Percentiles rank a stretch among this genome's conserved stretches.
Evolutionary conservation across 2,329 filamentous ascomycete species (phyloP).

Genomic region (Botrytis porri): DNA sequence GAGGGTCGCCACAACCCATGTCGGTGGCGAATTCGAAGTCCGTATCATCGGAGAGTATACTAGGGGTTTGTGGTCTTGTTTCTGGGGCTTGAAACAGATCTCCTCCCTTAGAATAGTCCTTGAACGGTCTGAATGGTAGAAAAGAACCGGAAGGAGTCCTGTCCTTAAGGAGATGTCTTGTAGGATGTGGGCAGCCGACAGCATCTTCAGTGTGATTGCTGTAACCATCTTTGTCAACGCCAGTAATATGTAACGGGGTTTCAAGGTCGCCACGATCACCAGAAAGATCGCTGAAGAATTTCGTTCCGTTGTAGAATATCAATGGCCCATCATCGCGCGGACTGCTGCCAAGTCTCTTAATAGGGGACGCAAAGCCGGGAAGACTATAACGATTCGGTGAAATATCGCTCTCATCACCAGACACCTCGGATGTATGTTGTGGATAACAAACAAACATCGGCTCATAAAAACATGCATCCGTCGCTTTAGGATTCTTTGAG

Average conservation of each 20-base stretch:
- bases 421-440: slow-evolving; percentile 44
- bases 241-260: slow-evolving; percentile 49
- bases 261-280: slow-evolving; percentile 57
- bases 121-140: slow-evolving; percentile 47
- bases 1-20: not conserved
- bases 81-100: slow-evolving; percentile 25
- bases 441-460: slow-evolving; percentile 56
- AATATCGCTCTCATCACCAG: slow-evolving; percentile 11
- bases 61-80: slow-evolving; percentile 30
- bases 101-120: slow-evolving; percentile 39
- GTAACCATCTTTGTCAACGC: slow-evolving; percentile 43
- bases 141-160: slow-evolving; percentile 27
- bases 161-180: not conserved
- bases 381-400: slow-evolving; percentile 1
- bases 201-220: slow-evolving; percentile 27
- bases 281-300: slow-evolving; percentile 77
- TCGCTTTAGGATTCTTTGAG: slow-evolving; percentile 39
- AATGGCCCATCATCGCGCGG: slow-evolving; percentile 65
- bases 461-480: slow-evolving; percentile 59
- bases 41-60: slow-evolving; percentile 25
- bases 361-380: not conserved
- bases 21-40: slow-evolving; percentile 38
- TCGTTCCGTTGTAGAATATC: slow-evolving; percentile 78
- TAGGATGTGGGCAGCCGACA: slow-evolving; percentile 23
- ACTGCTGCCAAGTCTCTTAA: slow-evolving; percentile 35